These are phyloP conservation scores for Toxicodendron radicans DNA, from an alignment of 345 rosid species.

Conservation along the genomic window DNA sequence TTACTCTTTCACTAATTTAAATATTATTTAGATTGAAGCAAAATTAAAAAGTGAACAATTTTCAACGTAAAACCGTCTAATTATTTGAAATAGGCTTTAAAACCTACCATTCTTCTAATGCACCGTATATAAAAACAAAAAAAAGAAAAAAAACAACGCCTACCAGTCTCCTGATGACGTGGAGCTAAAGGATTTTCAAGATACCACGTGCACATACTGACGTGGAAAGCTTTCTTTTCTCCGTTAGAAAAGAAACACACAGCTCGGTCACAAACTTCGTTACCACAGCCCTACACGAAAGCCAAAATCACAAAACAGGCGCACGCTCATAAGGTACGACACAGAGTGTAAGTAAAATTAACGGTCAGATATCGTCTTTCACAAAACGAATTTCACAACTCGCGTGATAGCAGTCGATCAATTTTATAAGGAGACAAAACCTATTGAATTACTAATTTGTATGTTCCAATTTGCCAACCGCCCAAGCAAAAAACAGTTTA, in stretches of 20 bases:
- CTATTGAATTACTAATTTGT: too few relatives aligned
- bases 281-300: background rate
- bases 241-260: background rate
- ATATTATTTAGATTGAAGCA: too few relatives aligned
- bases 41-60: background rate
- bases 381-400: background rate
- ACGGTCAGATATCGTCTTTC: background rate
- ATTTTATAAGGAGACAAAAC: background rate
- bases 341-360: background rate
- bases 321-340: background rate
- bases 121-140: background rate
- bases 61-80: too few relatives aligned
- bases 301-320: background rate
- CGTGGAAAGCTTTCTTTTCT: background rate
- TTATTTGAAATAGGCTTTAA: background rate
- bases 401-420: background rate
- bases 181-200: background rate
- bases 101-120: background rate
- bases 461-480: slow-evolving; percentile 1
- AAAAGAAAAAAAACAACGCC: background rate
- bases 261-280: background rate
- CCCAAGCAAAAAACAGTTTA: slow-evolving; percentile 12
- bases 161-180: background rate
- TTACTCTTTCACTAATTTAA: too few relatives aligned
- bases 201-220: background rate